Evolutionary conservation across 164 flowering plant species (phyloP).

Genomic region (Vitis riparia): DNA sequence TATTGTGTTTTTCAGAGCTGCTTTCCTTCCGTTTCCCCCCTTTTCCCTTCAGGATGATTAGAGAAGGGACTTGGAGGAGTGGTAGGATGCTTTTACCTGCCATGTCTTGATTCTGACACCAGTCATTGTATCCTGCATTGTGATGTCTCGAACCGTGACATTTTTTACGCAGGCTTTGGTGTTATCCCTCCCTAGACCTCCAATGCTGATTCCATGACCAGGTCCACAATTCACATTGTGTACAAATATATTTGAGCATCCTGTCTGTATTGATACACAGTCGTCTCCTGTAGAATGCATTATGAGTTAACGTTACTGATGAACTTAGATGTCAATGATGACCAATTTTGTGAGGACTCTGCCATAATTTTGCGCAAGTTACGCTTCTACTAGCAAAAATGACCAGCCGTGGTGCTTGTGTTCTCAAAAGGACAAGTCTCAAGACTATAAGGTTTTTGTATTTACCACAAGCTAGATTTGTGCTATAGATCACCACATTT

Average conservation of each 20-base stretch:
- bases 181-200: slow-evolving; percentile 38
- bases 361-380: not conserved
- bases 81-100: slow-evolving; percentile 33
- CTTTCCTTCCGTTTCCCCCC: no score
- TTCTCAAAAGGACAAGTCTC: slow-evolving; percentile 17
- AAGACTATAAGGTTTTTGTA: not conserved
- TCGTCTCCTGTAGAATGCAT: slow-evolving; percentile 42
- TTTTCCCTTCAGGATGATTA: not conserved
- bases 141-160: slow-evolving; percentile 37
- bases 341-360: not conserved
- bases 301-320: not conserved
- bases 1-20: no score
- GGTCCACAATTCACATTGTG: slow-evolving; percentile 50
- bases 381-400: not conserved
- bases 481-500: slow-evolving; percentile 44
- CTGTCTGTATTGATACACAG: slow-evolving; percentile 52
- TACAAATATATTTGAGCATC: slow-evolving; percentile 43
- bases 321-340: not conserved
- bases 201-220: slow-evolving; percentile 56
- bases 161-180: slow-evolving; percentile 51
- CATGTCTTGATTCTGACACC: slow-evolving; percentile 56
- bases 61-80: not conserved
- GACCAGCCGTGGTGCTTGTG: slow-evolving; percentile 20
- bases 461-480: slow-evolving; percentile 62
- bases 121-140: slow-evolving; percentile 24